phyloP scores from a whole-genome alignment of 352 stramenopile genomes.

The Pythium myriotylum region DNA sequence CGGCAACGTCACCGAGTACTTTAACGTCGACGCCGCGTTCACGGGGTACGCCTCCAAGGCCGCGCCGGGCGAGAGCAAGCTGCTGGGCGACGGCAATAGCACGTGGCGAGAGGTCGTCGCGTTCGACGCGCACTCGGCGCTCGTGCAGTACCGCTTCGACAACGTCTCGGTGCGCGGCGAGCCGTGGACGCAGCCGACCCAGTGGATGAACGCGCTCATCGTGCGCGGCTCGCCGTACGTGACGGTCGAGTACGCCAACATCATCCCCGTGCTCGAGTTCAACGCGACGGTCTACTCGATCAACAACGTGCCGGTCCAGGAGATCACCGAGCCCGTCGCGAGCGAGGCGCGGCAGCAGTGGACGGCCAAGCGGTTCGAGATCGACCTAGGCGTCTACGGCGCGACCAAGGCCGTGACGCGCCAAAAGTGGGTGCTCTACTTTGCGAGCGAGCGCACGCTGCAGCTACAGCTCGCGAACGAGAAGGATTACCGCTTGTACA shows the following conservation, averaged over 20 bases:
- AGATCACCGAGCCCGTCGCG: slow-evolving; percentile 23
- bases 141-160: slow-evolving; percentile 62
- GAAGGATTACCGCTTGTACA: slow-evolving; percentile 69
- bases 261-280: slow-evolving; percentile 73
- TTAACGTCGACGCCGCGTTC: slow-evolving; percentile 77
- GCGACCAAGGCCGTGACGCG: slow-evolving; percentile 31
- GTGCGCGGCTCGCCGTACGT: slow-evolving; percentile 78
- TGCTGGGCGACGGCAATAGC: slow-evolving; percentile 70
- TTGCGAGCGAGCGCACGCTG: slow-evolving; percentile 62
- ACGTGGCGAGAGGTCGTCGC: slow-evolving; percentile 57
- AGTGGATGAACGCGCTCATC: slow-evolving; percentile 58
- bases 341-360: slow-evolving; percentile 45
- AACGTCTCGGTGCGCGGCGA: slow-evolving; percentile 23
- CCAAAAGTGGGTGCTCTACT: slow-evolving; percentile 81
- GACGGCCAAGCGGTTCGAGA: slow-evolving; percentile 63
- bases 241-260: slow-evolving; percentile 73
- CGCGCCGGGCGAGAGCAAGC: slow-evolving; percentile 12
- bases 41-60: slow-evolving; percentile 45
- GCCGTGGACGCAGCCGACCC: slow-evolving; percentile 20
- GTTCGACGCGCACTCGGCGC: slow-evolving; percentile 73
- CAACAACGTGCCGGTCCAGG: slow-evolving; percentile 50
- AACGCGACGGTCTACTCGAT: slow-evolving; percentile 62
- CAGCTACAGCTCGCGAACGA: slow-evolving; percentile 67
- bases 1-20: slow-evolving; percentile 74
- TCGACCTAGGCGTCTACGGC: slow-evolving; percentile 73